phyloP scores from a whole-genome alignment of 2,329 filamentous ascomycete genomes.

The Monilinia fructigena region DNA sequence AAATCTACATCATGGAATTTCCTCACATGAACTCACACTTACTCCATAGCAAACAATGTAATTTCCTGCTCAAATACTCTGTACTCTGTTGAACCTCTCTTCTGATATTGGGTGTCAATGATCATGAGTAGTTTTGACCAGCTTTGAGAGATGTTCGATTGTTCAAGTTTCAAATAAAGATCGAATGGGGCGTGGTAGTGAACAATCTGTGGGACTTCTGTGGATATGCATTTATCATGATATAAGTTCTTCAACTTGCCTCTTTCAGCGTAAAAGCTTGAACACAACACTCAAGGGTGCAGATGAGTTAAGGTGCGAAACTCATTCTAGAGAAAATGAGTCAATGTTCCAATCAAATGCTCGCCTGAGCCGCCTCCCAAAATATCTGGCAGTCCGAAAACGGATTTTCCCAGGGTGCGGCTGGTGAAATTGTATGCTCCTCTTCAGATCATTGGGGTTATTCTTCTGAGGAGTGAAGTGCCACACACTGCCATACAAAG shows the following conservation, averaged over 20 bases:
- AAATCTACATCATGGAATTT: too few relatives aligned
- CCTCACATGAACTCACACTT: too few relatives aligned
- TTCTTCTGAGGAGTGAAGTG: background rate
- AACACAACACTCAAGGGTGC: background rate
- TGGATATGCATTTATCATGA: background rate
- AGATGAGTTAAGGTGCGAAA: background rate
- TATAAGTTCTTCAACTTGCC: background rate
- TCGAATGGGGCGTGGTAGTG: background rate
- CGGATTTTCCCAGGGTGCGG: conserved; percentile 2
- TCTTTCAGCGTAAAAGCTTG: background rate
- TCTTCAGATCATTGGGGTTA: background rate
- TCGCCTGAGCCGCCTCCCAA: background rate
- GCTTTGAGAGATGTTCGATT: background rate
- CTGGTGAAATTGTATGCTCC: conserved; percentile 10
- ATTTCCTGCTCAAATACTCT: background rate
- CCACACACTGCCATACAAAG: conserved; percentile 2
- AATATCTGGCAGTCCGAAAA: background rate
- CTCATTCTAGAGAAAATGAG: background rate
- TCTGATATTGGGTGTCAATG: background rate
- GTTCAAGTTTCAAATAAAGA: background rate
- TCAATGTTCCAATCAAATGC: background rate
- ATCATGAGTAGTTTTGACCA: background rate
- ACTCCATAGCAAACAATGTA: background rate
- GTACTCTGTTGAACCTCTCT: background rate
- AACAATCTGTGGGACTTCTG: background rate